phyloP scores from a whole-genome alignment of 257 asterid genomes.

The Prunella vulgaris region DNA sequence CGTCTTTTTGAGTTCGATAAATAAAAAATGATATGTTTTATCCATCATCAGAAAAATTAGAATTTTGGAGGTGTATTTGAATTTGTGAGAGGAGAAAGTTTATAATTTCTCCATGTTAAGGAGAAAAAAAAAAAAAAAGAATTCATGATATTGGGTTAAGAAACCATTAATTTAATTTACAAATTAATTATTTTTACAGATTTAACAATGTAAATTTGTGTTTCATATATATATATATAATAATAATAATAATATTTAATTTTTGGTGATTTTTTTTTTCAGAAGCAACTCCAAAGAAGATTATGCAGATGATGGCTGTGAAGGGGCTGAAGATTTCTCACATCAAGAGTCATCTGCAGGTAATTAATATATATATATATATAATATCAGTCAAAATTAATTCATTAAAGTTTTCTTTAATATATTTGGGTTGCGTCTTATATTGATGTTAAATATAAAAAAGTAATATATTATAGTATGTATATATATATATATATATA shows the following conservation, averaged over 20 bases:
- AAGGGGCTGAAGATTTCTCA: conserved; percentile 51
- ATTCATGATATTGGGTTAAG: no score
- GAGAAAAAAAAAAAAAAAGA: no score
- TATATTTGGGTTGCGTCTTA: background rate
- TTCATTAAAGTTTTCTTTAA: background rate
- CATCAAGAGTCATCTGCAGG: conserved; percentile 62
- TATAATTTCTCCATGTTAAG: no score
- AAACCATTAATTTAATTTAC: no score
- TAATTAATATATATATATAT: background rate
- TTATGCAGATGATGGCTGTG: conserved; percentile 44
- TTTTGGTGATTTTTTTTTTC: background rate
- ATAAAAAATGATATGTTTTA: no score
- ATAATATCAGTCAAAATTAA: background rate
- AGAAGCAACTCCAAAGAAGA: conserved; percentile 61
- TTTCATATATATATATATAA: background rate
- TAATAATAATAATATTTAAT: no score
- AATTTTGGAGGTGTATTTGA: no score
- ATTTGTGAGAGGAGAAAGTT: no score
- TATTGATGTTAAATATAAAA: no score
- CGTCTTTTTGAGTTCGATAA: background rate
- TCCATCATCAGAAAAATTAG: no score
- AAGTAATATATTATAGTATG: no score
- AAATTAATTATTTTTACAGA: background rate
- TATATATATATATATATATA: no score
- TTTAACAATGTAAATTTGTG: background rate